Evolutionary conservation across 2,329 filamentous ascomycete species (phyloP), one percentile per base, ranked within the genome.

Genomic region (Phialophora verrucosa): DNA sequence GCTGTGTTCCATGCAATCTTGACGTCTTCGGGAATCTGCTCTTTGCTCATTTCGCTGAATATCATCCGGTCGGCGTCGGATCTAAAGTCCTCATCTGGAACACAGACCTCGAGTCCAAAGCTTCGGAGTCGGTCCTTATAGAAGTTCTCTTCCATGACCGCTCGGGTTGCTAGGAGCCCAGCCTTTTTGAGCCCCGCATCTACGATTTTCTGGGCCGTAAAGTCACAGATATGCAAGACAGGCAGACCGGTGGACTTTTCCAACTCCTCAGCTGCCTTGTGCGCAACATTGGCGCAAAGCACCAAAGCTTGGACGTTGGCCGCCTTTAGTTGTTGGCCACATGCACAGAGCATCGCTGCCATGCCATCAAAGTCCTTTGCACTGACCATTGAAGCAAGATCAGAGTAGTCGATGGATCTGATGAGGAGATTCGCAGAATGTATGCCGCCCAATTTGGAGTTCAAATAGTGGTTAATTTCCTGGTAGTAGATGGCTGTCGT

Each of bases 141-240:
- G 44, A 56, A 60, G 1, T 59, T 32, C 6, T 57, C 62, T 23
- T 64, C 62, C 65, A 67, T 67, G 12, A 51, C 51, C 2, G 44
- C 29, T 50, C 47, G 54, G 12, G 65, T 67, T 6, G 55, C 65
- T 12, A 67, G 56, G 12, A 67, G 38, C 11, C 25, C 65, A 6
- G 65, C 57, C 17, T 20, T 60, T 23, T 44, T 14, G 3, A 67
- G 8, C 2, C 50, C 56, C 23, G 44, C 20, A 3, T 42, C 55
- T 20, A 27, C 8, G 7, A 67, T 51, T 35, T n/a, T 56, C 11
- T 50, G 6, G 6, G n/a, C 65, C 11, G 50, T 27, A 17, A 57
- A 50, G 42, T 67, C 65, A 4, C 38, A 29, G 25, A 67, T 47
- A 57, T 67, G 65, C 44, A 67, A 49, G 4, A 67, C 29, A 23